Conservation (phyloP, 2,329 filamentous ascomycete species). For the Ophiostoma pallidulum region DNA sequence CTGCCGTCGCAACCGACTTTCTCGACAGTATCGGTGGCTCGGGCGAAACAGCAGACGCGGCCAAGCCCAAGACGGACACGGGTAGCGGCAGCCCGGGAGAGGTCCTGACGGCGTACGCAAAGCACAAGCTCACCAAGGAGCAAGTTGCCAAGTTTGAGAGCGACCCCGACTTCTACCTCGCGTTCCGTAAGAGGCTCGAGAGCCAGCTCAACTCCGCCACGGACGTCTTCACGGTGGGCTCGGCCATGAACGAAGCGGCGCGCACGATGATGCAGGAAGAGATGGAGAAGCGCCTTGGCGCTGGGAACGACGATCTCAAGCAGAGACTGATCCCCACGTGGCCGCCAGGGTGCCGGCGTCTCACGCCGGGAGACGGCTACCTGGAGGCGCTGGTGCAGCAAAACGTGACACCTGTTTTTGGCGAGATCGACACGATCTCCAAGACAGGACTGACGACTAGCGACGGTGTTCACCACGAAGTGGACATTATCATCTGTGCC, state of each 20-base stretch:
- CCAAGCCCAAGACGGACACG: too few relatives aligned
- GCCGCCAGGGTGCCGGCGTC: slow-evolving; percentile 33
- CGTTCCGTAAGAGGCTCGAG: slow-evolving; percentile 14
- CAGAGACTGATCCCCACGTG: slow-evolving; percentile 35
- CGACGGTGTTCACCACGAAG: slow-evolving; percentile 22
- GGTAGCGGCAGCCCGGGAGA: too few relatives aligned
- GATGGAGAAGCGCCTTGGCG: slow-evolving; percentile 33
- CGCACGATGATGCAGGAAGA: slow-evolving; percentile 32
- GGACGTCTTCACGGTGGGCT: slow-evolving; percentile 25
- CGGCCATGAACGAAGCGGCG: slow-evolving; percentile 29
- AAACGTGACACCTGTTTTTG: slow-evolving; percentile 34
- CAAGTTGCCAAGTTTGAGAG: slow-evolving; percentile 10
- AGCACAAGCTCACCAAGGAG: slow-evolving; percentile 22
- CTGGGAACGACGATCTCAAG: slow-evolving; percentile 32
- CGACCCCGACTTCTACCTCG: slow-evolving; percentile 12
- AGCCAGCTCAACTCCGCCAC: slow-evolving; percentile 14
- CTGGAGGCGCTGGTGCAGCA: slow-evolving; percentile 32
- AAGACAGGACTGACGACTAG: slow-evolving; percentile 23
- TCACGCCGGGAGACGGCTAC: slow-evolving; percentile 34
- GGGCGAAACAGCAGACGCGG: too few relatives aligned
- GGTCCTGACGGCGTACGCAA: slow-evolving; percentile 21
- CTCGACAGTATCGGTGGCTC: too few relatives aligned
- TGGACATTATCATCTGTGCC: slow-evolving; percentile 25
- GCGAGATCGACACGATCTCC: slow-evolving; percentile 29
- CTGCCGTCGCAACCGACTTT: slow-evolving; percentile 16